Evolutionary conservation across 2,329 filamentous ascomycete species (phyloP), one percentile per base, ranked within the genome.

Genomic region (Alternaria novae-zelandiae): DNA sequence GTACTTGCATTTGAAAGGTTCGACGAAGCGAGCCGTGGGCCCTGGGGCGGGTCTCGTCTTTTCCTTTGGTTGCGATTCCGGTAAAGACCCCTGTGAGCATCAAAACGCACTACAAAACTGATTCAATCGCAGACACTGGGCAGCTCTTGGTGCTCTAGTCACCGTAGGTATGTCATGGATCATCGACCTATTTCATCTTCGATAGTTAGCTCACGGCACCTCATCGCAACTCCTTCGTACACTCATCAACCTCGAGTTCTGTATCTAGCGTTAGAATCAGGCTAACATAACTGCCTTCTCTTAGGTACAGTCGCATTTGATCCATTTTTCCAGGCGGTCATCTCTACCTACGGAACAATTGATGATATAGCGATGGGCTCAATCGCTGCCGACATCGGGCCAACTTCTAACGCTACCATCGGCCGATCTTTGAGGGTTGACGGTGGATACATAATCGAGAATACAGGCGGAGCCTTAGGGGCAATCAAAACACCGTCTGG

Each of bases 21-120:
- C 15, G 68, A 70, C 20, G 66, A 65, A 57, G 66, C 66, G 11
- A 63, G 54, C n/a, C 59, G 62, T n/a, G 62, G 68, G 1, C 64
- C 66, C 9, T 65, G 57, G 64, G 68, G 64, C 20, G 58, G 54
- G 4, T 51, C 54, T 5, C 53, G 58, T 7, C 47, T 70, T 0
- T 61, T 70, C 6, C 5, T 68, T 3, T 64, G 66, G 62, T 43
- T 69, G 3, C 32, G 55, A 2, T 45, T 61, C 8, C 50, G 62
- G 66, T 64, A 23, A 36, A 17, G 20, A 13, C 8, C 9, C 5
- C 32, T n/a, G 6, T 0, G 3, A 3, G 1, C n/a, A 21, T 25
- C 0, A 10, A 8, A 0, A 12, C 8, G 21, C 5, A 28, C 12
- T 3, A 0, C 44, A 15, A 10, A 11, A 23, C 54, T 36, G 6